These are phyloP conservation scores for Kalmusia sp. DNA, from an alignment of 2,329 filamentous ascomycete genomes.

Conservation along the genomic window DNA sequence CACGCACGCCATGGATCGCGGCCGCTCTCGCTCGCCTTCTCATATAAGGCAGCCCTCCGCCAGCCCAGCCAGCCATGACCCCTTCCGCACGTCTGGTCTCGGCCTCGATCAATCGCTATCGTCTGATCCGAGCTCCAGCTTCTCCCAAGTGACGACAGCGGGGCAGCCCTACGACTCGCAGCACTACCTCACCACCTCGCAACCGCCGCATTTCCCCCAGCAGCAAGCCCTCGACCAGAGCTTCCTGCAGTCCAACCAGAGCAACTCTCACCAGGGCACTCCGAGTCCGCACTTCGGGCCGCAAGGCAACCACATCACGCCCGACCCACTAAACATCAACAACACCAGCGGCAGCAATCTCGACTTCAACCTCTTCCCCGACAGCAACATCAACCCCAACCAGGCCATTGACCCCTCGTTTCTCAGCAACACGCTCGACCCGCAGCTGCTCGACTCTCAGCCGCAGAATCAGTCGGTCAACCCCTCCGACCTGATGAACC, in stretches of 20 bases:
- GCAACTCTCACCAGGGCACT: constrained; percentile 66
- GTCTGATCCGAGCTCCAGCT: constrained; percentile 31
- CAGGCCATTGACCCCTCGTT: constrained; percentile 69
- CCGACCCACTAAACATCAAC: constrained; percentile 44
- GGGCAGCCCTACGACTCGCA: constrained; percentile 50
- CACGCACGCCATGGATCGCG: constrained; percentile 59
- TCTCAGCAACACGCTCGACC: constrained; percentile 54
- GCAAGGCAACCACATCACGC: constrained; percentile 46
- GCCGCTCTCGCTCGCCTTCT: constrained; percentile 65
- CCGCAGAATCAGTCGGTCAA: constrained; percentile 53
- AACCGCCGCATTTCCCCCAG: constrained; percentile 51
- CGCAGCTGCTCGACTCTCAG: constrained; percentile 51
- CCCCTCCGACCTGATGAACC: constrained; percentile 55
- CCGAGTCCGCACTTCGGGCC: constrained; percentile 49
- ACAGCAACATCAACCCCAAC: constrained; percentile 53
- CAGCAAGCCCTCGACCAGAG: constrained; percentile 50
- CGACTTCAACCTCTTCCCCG: constrained; percentile 25
- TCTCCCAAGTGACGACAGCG: constrained; percentile 44
- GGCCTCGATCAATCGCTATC: constrained; percentile 59
- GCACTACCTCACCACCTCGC: constrained; percentile 56
- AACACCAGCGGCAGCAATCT: constrained; percentile 24
- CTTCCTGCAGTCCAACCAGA: constrained; percentile 49
- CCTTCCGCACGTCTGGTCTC: constrained; percentile 62
- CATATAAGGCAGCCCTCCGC: constrained; percentile 75
- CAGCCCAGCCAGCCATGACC: constrained; percentile 58